Evolutionary conservation across 2,329 filamentous ascomycete species (phyloP), one percentile per base, ranked within the genome.

Genomic region (Rugonectria rugulosa): DNA sequence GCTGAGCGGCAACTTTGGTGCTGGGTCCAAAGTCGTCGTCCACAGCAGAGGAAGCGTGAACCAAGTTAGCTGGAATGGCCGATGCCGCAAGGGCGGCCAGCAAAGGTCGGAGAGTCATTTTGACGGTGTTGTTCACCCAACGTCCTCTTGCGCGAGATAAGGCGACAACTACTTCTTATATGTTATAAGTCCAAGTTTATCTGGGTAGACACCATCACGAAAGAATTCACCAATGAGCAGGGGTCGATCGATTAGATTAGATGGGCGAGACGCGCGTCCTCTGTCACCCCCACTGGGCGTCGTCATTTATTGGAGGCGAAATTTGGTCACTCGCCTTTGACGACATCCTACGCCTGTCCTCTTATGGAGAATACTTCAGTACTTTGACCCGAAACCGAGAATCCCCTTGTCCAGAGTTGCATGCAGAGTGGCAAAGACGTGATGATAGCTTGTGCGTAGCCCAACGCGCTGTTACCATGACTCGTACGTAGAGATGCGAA

Each of bases 51-150:
- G 15, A 7, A n/a, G n/a, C n/a, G n/a, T 8, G 15, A 6, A n/a
- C 38, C 52, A 7, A 44, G 26, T 15, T 37, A 21, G 4, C 37
- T 36, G 17, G 45, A 2, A 19, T 23, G 14, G 52, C 40, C 26
- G 36, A 40, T 32, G 40, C 52, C 45, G 45, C 52, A n/a, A 55
- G 20, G 40, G 45, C 45, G 10, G 45, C 40, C 9, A 49, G 7
- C 3, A 49, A 27, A 34, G 46, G 20, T 19, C 46, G 46, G n/a
- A 46, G 15, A 26, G 26, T 15, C 43, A 46, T 45, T 14, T 32
- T 32, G 34, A 17, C 11, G 7, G 34, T 7, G 5, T 37, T 19
- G 6, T 17, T 8, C 29, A 6, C 11, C 6, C 24, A 6, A 27
- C 24, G 6, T 27, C 24, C 24, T 11, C 11, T 34, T 12, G 31